phyloP scores from a whole-genome alignment of 345 rosid genomes.

The Kandelia obovata region DNA sequence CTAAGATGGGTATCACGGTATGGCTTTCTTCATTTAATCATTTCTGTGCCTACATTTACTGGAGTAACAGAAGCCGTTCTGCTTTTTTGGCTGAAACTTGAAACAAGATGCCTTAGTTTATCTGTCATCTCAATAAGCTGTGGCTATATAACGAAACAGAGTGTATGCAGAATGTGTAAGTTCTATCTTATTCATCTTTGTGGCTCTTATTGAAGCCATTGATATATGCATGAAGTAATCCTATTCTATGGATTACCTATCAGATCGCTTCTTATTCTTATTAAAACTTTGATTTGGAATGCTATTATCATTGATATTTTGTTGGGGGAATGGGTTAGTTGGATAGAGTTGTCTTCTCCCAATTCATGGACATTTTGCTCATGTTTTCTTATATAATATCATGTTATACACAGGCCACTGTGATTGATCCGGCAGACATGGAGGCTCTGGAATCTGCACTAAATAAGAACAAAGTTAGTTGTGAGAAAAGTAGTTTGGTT shows the following conservation, averaged over 20 bases:
- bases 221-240: not conserved
- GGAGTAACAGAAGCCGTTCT: not conserved
- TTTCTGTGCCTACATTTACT: conserved; percentile 6
- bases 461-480: conserved; percentile 60
- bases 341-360: not conserved
- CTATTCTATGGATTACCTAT: not conserved
- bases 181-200: too few species aligned
- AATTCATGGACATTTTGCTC: not conserved
- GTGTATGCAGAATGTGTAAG: too few species aligned
- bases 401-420: conserved; percentile 60
- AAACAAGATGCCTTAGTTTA: not conserved
- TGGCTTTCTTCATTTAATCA: not conserved
- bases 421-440: conserved; percentile 92
- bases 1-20: conserved; percentile 91
- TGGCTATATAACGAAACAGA: too few species aligned
- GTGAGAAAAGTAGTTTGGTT: conserved; percentile 5
- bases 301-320: not conserved
- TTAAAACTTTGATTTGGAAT: not conserved
- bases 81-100: not conserved
- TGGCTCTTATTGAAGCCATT: too few species aligned
- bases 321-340: not conserved
- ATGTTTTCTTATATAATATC: not conserved
- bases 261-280: not conserved
- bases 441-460: conserved; percentile 75
- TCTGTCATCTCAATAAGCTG: not conserved